A percentile compares a stretch with the other conserved stretches of the same genome.
Evolutionary conservation across 2,329 filamentous ascomycete genomes (phyloP).

Genomic region (Sarocladiaceae sp.): DNA sequence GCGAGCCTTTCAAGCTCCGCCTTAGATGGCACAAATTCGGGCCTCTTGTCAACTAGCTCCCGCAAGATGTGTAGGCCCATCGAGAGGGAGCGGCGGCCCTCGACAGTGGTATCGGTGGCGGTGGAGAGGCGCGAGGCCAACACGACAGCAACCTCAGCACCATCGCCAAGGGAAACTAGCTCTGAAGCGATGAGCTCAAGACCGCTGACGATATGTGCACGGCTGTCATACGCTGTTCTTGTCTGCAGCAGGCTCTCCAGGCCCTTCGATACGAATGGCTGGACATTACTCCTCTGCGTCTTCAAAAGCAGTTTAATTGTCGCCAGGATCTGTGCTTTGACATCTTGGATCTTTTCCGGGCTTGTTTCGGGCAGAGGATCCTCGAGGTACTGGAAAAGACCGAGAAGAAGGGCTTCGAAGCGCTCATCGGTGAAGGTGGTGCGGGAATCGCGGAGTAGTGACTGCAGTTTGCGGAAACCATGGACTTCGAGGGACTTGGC

Average conservation of each 20-base stretch:
- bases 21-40: conserved; percentile 43
- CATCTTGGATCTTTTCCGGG: conserved; percentile 61
- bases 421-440: conserved; percentile 59
- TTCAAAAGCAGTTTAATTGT: conserved; percentile 69
- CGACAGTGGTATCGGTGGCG: conserved; percentile 32
- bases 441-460: conserved; percentile 61
- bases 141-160: conserved; percentile 51
- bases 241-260: conserved; percentile 62
- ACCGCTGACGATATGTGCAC: conserved; percentile 66
- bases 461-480: conserved; percentile 72
- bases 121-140: conserved; percentile 42
- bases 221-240: conserved; percentile 59
- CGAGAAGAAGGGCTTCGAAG: conserved; percentile 61
- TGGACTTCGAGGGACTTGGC: conserved; percentile 70
- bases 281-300: conserved; percentile 58
- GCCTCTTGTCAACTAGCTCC: conserved; percentile 47
- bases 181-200: conserved; percentile 69
- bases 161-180: conserved; percentile 59
- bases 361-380: conserved; percentile 47
- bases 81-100: conserved; percentile 47
- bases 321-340: conserved; percentile 67
- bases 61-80: conserved; percentile 60
- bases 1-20: conserved; percentile 46
- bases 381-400: conserved; percentile 67
- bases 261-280: conserved; percentile 60